Evolutionary conservation across 2,329 filamentous ascomycete species (phyloP), one percentile per base, ranked within the genome.

Genomic region (Apiospora sp.): DNA sequence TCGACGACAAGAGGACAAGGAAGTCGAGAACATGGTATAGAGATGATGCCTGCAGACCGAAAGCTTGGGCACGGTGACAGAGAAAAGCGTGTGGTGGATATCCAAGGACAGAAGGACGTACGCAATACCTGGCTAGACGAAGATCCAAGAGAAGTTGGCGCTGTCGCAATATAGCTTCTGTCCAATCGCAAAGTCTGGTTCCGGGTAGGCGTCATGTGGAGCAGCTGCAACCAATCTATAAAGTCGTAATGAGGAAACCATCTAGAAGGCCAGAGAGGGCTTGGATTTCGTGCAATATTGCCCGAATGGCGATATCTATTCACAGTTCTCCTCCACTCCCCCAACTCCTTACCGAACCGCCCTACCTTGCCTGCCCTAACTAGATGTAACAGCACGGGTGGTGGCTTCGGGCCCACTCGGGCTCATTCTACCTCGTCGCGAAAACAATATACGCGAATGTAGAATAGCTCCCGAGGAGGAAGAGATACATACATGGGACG

Each of bases 351-450:
- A 7, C 37, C 54, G 54, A 61, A 16, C 30, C 10, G 58, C 58
- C 37, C 37, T 41, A 41, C 37, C 37, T 41, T 41, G 37, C 37
- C 37, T 41, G 10, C 37, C 58, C n/a, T 37, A 41, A 34, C 27
- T 30, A 37, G 14, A 58, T 34, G 27, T 61, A 37, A 4, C 16
- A 37, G 27, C 54, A 34, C 30, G 54, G 27, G 7, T 37, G 8
- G 58, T 64, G 58, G 58, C 58, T 64, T 64, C 58, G 34, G 51
- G 51, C 34, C 58, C 58, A 19, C 58, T 37, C 58, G 58, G 34
- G 10, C 58, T 64, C 37, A 64, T 64, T 41, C n/a, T 64, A 64
- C 41, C 58, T 37, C 58, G 30, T 64, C 58, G n/a, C 30, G 58
- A 41, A 41, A 64, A 64, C n/a, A 27, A 58, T 2, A 13, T 10